Base-by-base conservation (phyloP, 176 grass and related monocot genomes). In the Lolium perenne region DNA sequence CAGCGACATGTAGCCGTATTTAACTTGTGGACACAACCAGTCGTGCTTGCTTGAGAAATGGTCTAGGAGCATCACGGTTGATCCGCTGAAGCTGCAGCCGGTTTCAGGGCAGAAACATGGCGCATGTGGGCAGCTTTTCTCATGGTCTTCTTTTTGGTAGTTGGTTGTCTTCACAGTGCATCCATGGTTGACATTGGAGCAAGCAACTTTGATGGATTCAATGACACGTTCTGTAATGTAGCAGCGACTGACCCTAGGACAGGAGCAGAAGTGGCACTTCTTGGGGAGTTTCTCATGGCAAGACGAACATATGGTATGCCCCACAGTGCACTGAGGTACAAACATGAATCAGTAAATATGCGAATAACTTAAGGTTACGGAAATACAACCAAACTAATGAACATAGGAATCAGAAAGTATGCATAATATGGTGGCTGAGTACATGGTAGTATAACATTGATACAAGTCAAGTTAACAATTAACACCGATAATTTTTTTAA, bases 81-180 rank as follows among this genome's bases (percentile, higher is more conserved):
- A 3, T 48, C 45, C 60, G 10, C n/a, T 26, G 60, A 80, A 66
- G 46, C 8, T 26, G 45, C 78, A 51, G 4, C 21, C 60, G 23
- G 22, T 7, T 48, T 64, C 58, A 3, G 77, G 77, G 77, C 57
- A 80, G 77, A 80, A 80, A 43, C 77, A 63, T 22, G 40, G 57
- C 9, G n/a, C 40, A 22, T 47, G 55, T n/a, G 35, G 18, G 55
- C 76, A 60, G 18, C 1, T 17, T n/a, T 43, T 22, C 55, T 61
- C 55, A 18, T 79, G 76, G 0, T 40, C 56, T 1, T 79, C 55
- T n/a, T 53, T 59, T 11, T 43, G 5, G 10, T 78, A 35, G 74
- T 38, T 57, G 16, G 25, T 15, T 17, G 4, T 77, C 50, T 18
- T n/a, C 1, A 4, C 17, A 32, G 50, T 48, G 74, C 50, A 77